Evolutionary conservation across 1,139 yeast genomes (phyloP), one percentile per base, ranked within the genome.

Genomic region (Kodamaea anthophila): DNA sequence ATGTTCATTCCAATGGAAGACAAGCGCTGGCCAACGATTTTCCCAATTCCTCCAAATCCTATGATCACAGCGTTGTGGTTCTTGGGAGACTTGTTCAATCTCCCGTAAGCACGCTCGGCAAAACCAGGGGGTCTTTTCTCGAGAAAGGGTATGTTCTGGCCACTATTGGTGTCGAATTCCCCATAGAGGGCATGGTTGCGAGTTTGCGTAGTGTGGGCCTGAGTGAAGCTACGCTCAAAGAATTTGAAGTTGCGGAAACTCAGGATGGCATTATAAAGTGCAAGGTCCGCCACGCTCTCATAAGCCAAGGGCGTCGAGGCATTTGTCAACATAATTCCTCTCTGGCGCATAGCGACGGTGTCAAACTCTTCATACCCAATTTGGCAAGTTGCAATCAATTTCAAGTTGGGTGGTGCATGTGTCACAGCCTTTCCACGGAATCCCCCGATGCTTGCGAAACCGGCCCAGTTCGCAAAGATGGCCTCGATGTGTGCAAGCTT

Each of bases 31-130:
- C 47, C 56, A 11, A 48, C 46, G 15, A 44, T 31, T 25, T 39
- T 40, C 15, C 56, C 56, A 18, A 51, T 50, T 9, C 45, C 43
- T 12, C 56, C 56, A 30, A 51, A 50, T 3, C 56, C 56, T 3
- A 51, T 46, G 18, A 51, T 39, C 14, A 50, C 54, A 4, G 40
- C 56, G 27, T 43, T 39, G 34, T 49, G 54, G n/a, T 48, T 47
- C 7, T 43, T 35, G 3, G 56, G 56, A 18, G 38, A 37, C 9
- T 33, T 28, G 26, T 38, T 41, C 15, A 33, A 29, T 11, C 51
- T 37, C 5, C 47, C 44, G 10, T 41, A 33, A 4, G 33, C 26
- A 2, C 29, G n/a, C 7, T 31, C 26, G 5, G 46, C 46, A 10
- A 40, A 38, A 8, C 25, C 9, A 7, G 41, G 37, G 5, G 48